Evolutionary conservation across 176 grass and related monocot genomes (phyloP).

Genomic region (Triticum dicoccoides): DNA sequence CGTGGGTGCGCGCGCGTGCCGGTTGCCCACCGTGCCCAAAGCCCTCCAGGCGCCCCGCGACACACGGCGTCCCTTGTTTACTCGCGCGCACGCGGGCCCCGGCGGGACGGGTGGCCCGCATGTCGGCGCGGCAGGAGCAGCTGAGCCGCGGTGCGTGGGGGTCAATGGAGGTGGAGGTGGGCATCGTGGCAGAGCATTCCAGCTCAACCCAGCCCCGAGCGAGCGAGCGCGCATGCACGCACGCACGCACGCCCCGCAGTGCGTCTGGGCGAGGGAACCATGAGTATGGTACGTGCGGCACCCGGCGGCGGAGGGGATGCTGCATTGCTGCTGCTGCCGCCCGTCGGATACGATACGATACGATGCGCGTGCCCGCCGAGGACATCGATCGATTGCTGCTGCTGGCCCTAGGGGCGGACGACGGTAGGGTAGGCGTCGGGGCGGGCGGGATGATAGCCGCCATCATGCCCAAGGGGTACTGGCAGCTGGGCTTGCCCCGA

Average conservation of each 20-base stretch:
- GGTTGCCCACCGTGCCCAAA: conserved; percentile 14
- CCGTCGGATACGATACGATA: background rate
- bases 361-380: background rate
- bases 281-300: background rate
- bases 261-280: background rate
- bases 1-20: conserved; percentile 26
- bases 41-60: background rate
- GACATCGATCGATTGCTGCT: no score
- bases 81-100: background rate
- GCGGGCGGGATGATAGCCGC: background rate
- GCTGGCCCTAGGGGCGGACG: background rate
- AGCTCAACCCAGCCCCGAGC: conserved; percentile 2
- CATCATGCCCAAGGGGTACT: conserved; percentile 2
- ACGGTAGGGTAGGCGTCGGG: background rate
- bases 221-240: background rate
- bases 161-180: conserved; percentile 31
- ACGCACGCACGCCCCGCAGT: background rate
- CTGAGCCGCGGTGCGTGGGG: background rate
- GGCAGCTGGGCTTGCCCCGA: no score
- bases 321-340: background rate
- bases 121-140: fast-evolving
- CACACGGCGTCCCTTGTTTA: background rate
- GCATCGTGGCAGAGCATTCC: conserved; percentile 36
- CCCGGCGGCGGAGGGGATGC: background rate
- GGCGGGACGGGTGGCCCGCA: background rate